Conservation (phyloP, 108 stramenopile genomes). For the Hondaea fermentalgiana region DNA sequence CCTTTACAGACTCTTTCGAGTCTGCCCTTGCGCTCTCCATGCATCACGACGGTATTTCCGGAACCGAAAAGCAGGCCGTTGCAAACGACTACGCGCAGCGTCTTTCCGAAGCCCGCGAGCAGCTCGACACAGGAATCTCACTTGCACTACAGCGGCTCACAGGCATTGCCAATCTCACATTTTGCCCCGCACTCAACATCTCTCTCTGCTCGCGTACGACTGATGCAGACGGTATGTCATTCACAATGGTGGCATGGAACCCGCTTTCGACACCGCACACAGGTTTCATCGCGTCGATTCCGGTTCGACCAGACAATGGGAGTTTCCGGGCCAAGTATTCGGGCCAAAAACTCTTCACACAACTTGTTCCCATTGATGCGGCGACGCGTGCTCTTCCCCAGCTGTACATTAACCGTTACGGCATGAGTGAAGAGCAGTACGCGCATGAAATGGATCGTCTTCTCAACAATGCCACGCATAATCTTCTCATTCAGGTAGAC, state of each 20-base stretch:
- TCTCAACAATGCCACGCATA: slow-evolving; percentile 24
- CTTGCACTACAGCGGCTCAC: slow-evolving; percentile 14
- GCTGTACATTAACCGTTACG: slow-evolving; percentile 5
- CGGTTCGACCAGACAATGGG: slow-evolving; percentile 33
- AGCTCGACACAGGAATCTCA: background rate
- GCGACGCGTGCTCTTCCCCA: background rate
- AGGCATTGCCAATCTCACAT: background rate
- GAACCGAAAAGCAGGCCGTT: slow-evolving; percentile 77
- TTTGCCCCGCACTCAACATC: slow-evolving; percentile 68
- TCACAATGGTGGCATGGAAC: slow-evolving; percentile 74
- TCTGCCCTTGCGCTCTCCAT: slow-evolving; percentile 69
- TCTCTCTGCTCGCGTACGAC: slow-evolving; percentile 54
- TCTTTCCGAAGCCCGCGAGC: slow-evolving; percentile 21
- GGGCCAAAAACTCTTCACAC: background rate
- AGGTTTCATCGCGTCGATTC: slow-evolving; percentile 52
- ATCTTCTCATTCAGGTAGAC: slow-evolving; percentile 31
- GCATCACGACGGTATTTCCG: slow-evolving; percentile 83
- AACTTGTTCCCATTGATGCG: background rate
- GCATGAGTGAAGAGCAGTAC: background rate
- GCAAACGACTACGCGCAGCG: slow-evolving; percentile 77
- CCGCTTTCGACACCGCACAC: slow-evolving; percentile 49
- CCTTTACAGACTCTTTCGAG: slow-evolving; percentile 43
- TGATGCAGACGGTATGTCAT: slow-evolving; percentile 7
- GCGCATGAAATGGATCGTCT: background rate
- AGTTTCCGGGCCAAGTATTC: background rate